These are phyloP conservation scores for Pestalotiopsis sp. DNA, from an alignment of 2,329 filamentous ascomycete species.

Conservation along the genomic window DNA sequence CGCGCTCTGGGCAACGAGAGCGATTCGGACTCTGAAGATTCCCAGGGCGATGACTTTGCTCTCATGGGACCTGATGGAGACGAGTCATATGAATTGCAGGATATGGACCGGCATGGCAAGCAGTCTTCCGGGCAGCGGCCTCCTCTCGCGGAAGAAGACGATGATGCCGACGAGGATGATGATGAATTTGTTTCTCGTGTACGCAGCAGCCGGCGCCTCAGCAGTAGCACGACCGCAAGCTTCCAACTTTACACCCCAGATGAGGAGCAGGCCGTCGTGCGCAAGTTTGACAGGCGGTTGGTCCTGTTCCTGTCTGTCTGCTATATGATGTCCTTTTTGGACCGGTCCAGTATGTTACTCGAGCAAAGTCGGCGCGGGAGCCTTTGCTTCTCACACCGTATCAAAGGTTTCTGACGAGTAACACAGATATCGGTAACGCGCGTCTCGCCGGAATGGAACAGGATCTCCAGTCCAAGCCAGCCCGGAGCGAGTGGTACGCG, in stretches of 20 bases:
- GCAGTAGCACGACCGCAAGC: constrained; percentile 24
- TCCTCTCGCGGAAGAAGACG: neutral
- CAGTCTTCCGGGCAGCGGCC: neutral
- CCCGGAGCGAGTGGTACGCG: constrained; percentile 53
- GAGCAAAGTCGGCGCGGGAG: constrained; percentile 22
- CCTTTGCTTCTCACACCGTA: constrained; percentile 17
- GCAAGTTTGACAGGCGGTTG: constrained; percentile 76
- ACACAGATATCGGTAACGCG: constrained; percentile 63
- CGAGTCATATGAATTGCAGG: constrained; percentile 16
- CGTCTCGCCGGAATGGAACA: constrained; percentile 65
- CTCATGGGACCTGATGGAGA: neutral
- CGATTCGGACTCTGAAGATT: constrained; percentile 10
- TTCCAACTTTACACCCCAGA: constrained; percentile 54
- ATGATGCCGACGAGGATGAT: neutral
- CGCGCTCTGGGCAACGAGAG: constrained; percentile 6
- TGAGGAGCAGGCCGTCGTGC: constrained; percentile 72
- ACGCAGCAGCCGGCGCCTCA: constrained; percentile 16
- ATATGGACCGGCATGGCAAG: neutral
- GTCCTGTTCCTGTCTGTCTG: constrained; percentile 81
- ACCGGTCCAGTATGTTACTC: constrained; percentile 70
- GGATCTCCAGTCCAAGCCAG: constrained; percentile 57
- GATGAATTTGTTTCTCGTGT: neutral
- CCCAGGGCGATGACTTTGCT: neutral
- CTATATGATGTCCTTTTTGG: constrained; percentile 84
- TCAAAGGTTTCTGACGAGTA: constrained; percentile 9